These are phyloP conservation scores for Carex parvula DNA, from an alignment of 176 grass and related monocot species.

Conservation along the genomic window DNA sequence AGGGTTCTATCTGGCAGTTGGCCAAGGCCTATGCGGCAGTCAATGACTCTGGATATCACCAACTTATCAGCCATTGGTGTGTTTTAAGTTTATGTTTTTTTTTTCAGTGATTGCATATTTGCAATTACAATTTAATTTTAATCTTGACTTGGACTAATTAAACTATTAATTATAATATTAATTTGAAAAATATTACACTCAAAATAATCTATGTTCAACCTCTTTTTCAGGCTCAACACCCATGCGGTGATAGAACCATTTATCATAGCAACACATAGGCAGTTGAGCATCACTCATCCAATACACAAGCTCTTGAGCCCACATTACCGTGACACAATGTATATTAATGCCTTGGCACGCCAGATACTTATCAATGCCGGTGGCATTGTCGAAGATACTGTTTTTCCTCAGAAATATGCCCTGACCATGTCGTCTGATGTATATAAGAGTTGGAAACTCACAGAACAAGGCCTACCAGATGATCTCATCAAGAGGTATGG, in stretches of 20 bases:
- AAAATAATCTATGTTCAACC: not conserved
- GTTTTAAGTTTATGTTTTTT: not conserved
- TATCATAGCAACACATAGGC: conserved; percentile 66
- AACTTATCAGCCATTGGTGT: conserved; percentile 93
- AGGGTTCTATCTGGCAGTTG: conserved; percentile 62
- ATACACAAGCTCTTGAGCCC: conserved; percentile 81
- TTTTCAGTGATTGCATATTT: not conserved
- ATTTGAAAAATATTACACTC: not conserved
- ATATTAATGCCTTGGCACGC: conserved; percentile 84
- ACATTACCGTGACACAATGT: conserved; percentile 86
- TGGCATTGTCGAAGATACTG: conserved; percentile 61
- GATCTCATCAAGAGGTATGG: conserved; percentile 76
- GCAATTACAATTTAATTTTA: not conserved
- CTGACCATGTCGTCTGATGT: conserved; percentile 59
- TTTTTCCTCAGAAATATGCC: conserved; percentile 67
- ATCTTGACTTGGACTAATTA: not conserved
- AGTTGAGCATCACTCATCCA: conserved; percentile 66
- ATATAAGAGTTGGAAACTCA: conserved; percentile 88
- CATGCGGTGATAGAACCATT: conserved; percentile 87
- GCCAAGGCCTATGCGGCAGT: conserved; percentile 89
- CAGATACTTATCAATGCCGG: conserved; percentile 69
- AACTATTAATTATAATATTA: not conserved
- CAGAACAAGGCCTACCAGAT: conserved; percentile 61
- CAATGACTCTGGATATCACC: conserved; percentile 88
- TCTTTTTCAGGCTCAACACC: conserved; percentile 64